These are phyloP conservation scores for Stagonosporopsis chrysanthemi DNA, from an alignment of 2,329 filamentous ascomycete genomes.

Conservation along the genomic window DNA sequence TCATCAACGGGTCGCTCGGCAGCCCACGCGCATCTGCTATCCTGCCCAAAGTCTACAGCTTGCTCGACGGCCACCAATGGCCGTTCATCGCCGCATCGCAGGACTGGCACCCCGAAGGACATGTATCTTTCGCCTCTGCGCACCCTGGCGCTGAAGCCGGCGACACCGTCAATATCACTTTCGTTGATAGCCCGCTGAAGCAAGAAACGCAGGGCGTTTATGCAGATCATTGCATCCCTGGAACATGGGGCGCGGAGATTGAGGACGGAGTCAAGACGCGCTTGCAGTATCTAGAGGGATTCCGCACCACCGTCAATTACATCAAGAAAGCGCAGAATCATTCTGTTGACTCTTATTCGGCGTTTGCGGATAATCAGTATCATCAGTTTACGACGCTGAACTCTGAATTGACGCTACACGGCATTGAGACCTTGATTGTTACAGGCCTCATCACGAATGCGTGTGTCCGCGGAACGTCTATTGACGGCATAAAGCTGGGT, in stretches of 20 bases:
- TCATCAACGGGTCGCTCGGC: constrained; percentile 32
- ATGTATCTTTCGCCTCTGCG: constrained; percentile 32
- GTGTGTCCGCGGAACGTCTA: constrained; percentile 32
- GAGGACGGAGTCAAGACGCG: constrained; percentile 30
- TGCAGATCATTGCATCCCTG: constrained; percentile 32
- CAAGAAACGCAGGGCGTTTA: constrained; percentile 27
- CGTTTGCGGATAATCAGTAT: constrained; percentile 36
- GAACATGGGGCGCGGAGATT: constrained; percentile 29
- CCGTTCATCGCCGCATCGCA: constrained; percentile 36
- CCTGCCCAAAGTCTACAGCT: constrained; percentile 30
- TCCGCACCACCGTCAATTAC: constrained; percentile 30
- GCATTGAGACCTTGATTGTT: constrained; percentile 29
- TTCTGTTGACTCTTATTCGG: constrained; percentile 32
- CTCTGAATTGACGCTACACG: constrained; percentile 26
- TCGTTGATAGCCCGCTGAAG: constrained; percentile 28
- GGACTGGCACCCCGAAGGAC: constrained; percentile 32
- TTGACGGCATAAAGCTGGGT: constrained; percentile 33
- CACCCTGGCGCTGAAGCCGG: constrained; percentile 20
- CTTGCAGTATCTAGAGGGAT: constrained; percentile 30
- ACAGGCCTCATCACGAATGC: constrained; percentile 32
- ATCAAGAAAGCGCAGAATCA: constrained; percentile 38
- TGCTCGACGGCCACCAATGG: constrained; percentile 36
- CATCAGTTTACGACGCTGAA: constrained; percentile 33
- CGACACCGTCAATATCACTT: constrained; percentile 27
- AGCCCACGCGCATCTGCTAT: constrained; percentile 28